A percentile compares a stretch with the other conserved stretches of the same genome.
Evolutionary conservation across 768 basidiomycete species (phyloP).

Genomic region (Austroboletus eburneus): DNA sequence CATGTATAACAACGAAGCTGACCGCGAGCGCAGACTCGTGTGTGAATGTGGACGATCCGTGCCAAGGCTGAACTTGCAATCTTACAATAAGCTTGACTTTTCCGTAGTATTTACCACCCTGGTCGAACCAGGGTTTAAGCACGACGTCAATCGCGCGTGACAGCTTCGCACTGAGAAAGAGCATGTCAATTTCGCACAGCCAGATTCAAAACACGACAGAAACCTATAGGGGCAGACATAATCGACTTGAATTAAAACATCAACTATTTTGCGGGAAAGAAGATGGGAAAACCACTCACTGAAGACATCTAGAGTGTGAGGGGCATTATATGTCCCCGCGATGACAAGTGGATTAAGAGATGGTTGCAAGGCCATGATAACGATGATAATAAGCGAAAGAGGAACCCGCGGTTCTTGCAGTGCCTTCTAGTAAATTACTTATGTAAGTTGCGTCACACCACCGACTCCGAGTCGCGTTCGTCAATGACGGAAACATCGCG

Average conservation of each 20-base stretch:
- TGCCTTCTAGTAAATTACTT: too few relatives aligned
- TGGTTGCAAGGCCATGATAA: slow-evolving; percentile 73
- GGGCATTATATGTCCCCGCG: slow-evolving; percentile 53
- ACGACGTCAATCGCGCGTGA: slow-evolving; percentile 54
- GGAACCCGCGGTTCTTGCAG: too few relatives aligned
- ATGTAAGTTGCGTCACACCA: too few relatives aligned
- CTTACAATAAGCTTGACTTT: slow-evolving; percentile 73
- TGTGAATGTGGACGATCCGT: slow-evolving; percentile 64
- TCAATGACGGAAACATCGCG: too few relatives aligned
- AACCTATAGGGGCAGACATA: slow-evolving; percentile 85
- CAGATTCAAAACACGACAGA: not conserved
- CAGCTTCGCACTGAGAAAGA: slow-evolving; percentile 50
- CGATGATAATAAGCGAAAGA: too few relatives aligned
- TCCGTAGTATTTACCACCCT: slow-evolving; percentile 60
- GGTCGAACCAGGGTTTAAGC: slow-evolving; percentile 54
- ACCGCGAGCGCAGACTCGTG: slow-evolving; percentile 85
- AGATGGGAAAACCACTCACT: slow-evolving; percentile 37
- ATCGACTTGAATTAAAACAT: slow-evolving; percentile 52
- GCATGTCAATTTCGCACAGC: not conserved
- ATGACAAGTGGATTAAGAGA: slow-evolving; percentile 62
- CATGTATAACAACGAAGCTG: slow-evolving; percentile 12
- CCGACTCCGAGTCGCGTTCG: too few relatives aligned
- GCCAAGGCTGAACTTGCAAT: slow-evolving; percentile 78
- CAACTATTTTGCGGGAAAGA: not conserved
- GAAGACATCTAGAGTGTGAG: slow-evolving; percentile 80